Percentiles rank a stretch among this genome's conserved stretches.
Evolutionary conservation across 2,329 filamentous ascomycete species (phyloP).

Genomic region (Diplodia intermedia): DNA sequence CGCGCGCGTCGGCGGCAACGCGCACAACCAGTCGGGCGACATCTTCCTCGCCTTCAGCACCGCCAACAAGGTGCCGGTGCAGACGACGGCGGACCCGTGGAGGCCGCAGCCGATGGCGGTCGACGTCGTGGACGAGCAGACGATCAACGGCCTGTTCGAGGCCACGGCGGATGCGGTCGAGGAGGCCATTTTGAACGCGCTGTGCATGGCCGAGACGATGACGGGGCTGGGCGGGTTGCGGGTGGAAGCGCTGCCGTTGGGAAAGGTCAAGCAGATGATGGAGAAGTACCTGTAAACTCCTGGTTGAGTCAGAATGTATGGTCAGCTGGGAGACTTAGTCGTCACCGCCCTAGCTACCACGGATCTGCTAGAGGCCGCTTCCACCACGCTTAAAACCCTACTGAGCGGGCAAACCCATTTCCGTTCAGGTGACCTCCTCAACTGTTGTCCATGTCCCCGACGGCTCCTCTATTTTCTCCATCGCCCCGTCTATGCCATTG

Average conservation of each 20-base stretch:
- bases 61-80: constrained; percentile 59
- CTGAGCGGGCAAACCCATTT: not conserved
- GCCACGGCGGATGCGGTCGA: constrained; percentile 68
- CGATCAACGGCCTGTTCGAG: constrained; percentile 67
- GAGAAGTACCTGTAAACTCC: constrained; percentile 28
- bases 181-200: constrained; percentile 69
- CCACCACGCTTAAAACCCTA: not conserved
- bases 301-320: too few relatives aligned
- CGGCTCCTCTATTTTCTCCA: too few relatives aligned
- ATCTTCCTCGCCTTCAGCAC: constrained; percentile 73
- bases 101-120: constrained; percentile 53
- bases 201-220: constrained; percentile 68
- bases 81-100: constrained; percentile 47
- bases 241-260: constrained; percentile 45
- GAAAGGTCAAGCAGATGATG: constrained; percentile 48
- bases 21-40: constrained; percentile 68
- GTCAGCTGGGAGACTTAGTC: not conserved
- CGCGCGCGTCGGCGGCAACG: constrained; percentile 66
- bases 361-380: not conserved
- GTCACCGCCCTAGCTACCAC: not conserved
- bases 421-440: not conserved
- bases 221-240: constrained; percentile 59
- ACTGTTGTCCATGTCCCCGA: not conserved
- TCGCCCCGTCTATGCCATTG: not conserved
- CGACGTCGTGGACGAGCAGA: constrained; percentile 63